Base-by-base conservation (phyloP, 2,329 filamentous ascomycete genomes). In the Leptographium flavum region DNA sequence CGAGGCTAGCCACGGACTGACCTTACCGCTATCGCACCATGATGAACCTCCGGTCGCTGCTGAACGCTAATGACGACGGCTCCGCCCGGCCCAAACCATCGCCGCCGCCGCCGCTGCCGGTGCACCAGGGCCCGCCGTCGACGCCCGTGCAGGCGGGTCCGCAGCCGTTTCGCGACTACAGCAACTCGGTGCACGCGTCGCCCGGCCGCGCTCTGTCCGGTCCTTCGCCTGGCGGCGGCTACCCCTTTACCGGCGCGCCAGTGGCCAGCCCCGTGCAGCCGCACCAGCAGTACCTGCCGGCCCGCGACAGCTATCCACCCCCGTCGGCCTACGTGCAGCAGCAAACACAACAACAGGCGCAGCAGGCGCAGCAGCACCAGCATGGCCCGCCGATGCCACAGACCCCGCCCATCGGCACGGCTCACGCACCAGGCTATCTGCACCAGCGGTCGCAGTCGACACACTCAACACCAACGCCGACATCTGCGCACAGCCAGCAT, bases 381-480 rank as follows among this genome's bases (percentile, higher is more conserved):
- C n/a, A n/a, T n/a, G n/a, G n/a, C n/a, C 44, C 58, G 21, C 56
- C 60, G 11, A 55, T 72, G 47, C 70, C 69, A 38, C 70, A 73
- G 51, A 70, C 69, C 45, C 67, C 71, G 13, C 69, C 70, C 3
- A 60, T 72, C 22, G 64, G 61, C n/a, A 64, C 65, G 11, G 61
- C 66, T 9, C 63, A 64, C 46, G 52, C 47, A 2, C 17, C 62
- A n/a, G n/a, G n/a, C 23, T 60, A 59, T 39, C 43, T 58, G 5
- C 62, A 70, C 46, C 67, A 68, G 49, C 62, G 74, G 53, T 75
- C 76, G 36, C 71, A 71, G 46, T 80, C 76, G 21, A 63, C 69
- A 6, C 72, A 79, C 45, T 79, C 76, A 13, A 71, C 68, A 23
- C 63, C 73, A 11, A 80, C 76, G 31, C 75, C 75, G n/a, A 77